These are phyloP conservation scores for Cutaneotrichosporon sp. DNA, from an alignment of 1,284 basidiomycete genomes.

Conservation along the genomic window DNA sequence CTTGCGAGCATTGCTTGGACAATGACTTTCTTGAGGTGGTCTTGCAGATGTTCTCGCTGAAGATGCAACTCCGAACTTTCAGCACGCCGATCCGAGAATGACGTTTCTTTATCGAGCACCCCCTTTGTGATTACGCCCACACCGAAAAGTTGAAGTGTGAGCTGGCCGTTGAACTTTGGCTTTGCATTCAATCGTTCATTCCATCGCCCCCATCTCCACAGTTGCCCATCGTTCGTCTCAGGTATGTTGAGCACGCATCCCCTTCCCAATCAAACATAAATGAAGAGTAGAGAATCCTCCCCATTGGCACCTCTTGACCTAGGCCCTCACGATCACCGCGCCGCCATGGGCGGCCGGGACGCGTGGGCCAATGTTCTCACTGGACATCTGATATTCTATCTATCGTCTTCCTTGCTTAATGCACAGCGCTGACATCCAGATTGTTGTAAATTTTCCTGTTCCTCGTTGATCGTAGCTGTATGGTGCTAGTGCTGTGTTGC, in stretches of 20 bases:
- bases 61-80: background rate
- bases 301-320: constrained; percentile 49
- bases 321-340: constrained; percentile 20
- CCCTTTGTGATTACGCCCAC: too few species aligned
- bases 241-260: background rate
- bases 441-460: background rate
- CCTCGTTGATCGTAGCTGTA: background rate
- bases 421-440: background rate
- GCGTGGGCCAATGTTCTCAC: constrained; percentile 18
- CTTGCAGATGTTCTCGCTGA: background rate
- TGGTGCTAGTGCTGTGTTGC: background rate
- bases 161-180: background rate
- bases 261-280: constrained; percentile 15
- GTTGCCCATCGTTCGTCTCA: background rate
- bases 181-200: background rate
- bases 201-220: background rate
- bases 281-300: constrained; percentile 45
- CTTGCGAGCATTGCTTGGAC: constrained; percentile 13
- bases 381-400: constrained; percentile 20
- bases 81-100: too few species aligned
- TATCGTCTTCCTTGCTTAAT: background rate
- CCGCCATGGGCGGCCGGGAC: constrained; percentile 7
- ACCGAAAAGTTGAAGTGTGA: background rate
- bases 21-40: background rate
- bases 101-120: too few species aligned